Conservation (phyloP, 2,329 filamentous ascomycete species). For the Triangularia setosa region DNA sequence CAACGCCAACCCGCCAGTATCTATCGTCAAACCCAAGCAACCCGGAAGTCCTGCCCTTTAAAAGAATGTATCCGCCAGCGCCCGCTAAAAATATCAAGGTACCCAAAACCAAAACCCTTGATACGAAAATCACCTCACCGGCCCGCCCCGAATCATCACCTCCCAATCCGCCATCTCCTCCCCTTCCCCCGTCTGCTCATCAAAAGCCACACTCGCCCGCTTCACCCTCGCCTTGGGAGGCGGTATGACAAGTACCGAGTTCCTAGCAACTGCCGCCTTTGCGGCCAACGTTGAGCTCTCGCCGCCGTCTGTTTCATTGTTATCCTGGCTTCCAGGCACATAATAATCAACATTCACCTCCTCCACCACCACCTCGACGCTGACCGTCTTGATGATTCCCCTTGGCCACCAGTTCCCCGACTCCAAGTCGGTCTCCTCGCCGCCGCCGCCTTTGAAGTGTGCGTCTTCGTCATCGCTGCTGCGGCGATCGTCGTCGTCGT, state of each 20-base stretch:
- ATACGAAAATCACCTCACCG: conserved; percentile 66
- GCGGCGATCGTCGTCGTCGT: background rate
- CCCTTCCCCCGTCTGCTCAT: background rate
- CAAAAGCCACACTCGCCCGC: background rate
- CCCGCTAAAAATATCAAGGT: background rate
- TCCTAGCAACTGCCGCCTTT: background rate
- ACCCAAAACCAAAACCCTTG: too few relatives aligned
- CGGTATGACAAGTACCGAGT: background rate
- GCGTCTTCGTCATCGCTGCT: background rate
- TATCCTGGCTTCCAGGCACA: background rate
- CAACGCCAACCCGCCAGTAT: too few relatives aligned
- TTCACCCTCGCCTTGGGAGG: conserved; percentile 4
- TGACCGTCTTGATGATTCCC: conserved; percentile 39
- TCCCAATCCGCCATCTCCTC: conserved; percentile 30
- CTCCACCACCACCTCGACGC: conserved; percentile 32
- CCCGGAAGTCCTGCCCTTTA: background rate
- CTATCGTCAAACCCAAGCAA: too few relatives aligned
- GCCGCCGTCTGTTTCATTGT: too few relatives aligned
- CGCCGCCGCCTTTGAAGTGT: conserved; percentile 11
- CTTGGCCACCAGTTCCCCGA: conserved; percentile 28
- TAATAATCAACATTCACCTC: conserved; percentile 30
- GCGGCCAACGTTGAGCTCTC: too few relatives aligned
- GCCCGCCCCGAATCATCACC: conserved; percentile 30
- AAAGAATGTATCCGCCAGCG: background rate
- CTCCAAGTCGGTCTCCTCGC: conserved; percentile 21